Evolutionary conservation across 768 basidiomycete genomes (phyloP), one percentile per base, ranked within the genome.

Genomic region (Boletus reticulatus): DNA sequence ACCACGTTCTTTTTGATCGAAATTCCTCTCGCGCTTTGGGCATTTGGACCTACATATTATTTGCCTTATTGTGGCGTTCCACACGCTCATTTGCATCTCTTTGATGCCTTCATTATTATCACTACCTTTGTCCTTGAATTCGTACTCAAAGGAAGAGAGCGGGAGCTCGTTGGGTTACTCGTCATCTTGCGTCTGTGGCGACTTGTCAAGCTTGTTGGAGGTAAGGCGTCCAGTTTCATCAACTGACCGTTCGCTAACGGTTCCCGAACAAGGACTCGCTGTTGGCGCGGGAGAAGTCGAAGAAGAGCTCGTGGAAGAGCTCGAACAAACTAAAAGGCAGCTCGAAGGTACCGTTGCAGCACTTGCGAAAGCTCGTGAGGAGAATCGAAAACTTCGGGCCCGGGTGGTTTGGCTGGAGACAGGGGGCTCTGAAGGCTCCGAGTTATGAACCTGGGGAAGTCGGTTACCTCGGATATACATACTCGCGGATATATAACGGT

Each of bases 121-220:
- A 78, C 80, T 8, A 92, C 90, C 1, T 90, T 92, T 66, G 71
- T 84, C 7, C 77, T 92, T 32, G 92, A 93, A 67, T 76, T 87
- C 8, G 77, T 80, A 10, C 74, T 93, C 14, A 80, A 78, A 62
- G 90, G 91, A 3, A 78, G 73, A 50, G 87, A 88, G 65, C 74
- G 83, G 56, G 88, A 93, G 63, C 77, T 92, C 20, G 87, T 84
- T 1, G 81, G 78, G 7, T 72, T 93, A 24, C 79, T 93, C 34
- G 78, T 93, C 41, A 73, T 88, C 19, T 73, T 93, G 29, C 90
- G 91, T 70, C 69, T 93, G 14, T 92, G 92, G 91, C 79, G 91
- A 24, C 74, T 93, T 32, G 80, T 92, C 24, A 90, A 92, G 66
- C 75, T 93, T 13, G 84, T 90, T 11, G 80, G 80, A 69, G 82